Evolutionary conservation across 2,329 filamentous ascomycete genomes (phyloP), one percentile per base, ranked within the genome.

Genomic region (Fusarium sp.): DNA sequence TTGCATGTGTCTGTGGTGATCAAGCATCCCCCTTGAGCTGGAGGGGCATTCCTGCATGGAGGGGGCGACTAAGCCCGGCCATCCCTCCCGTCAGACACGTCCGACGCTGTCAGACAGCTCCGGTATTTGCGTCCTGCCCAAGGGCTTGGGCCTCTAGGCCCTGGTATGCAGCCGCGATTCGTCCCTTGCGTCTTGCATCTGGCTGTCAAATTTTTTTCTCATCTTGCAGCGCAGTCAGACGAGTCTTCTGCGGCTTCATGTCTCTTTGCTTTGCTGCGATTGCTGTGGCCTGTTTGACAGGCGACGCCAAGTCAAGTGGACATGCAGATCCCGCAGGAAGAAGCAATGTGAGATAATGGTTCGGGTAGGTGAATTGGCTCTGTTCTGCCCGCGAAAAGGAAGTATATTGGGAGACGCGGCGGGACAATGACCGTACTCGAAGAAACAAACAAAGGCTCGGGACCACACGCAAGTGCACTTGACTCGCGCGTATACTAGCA

Each of bases 41-140:
- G 77, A 77, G 76, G 76, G 77, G 75, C 77, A 79, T 79, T 79
- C 77, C 77, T 78, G 68, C 66, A 67, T 77, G 37, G 77, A 75
- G 77, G 73, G 48, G 67, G 73, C 68, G 31, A 65, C 66, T 66
- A 69, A 65, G 50, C 67, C 74, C 74, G 67, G 67, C 70, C 74
- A 75, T 78, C 77, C 74, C 75, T 79, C 77, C 73, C 45, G 57
- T 67, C 68, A 54, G 43, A 58, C 58, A 45, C 39, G 35, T 61
- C 64, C 66, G 67, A 61, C 65, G 65, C 56, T 54, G 39, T 65
- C 61, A 50, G 69, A 67, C 64, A 65, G 18, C 72, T 69, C 68
- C 76, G 76, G 67, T 65, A 78, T 73, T 58, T 72, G 65, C 64
- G 54, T 67, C 62, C 68, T 67, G 48, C 56, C 70, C 68, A 67